phyloP scores from a whole-genome alignment of 768 basidiomycete genomes.

The Mycena epipterygia region DNA sequence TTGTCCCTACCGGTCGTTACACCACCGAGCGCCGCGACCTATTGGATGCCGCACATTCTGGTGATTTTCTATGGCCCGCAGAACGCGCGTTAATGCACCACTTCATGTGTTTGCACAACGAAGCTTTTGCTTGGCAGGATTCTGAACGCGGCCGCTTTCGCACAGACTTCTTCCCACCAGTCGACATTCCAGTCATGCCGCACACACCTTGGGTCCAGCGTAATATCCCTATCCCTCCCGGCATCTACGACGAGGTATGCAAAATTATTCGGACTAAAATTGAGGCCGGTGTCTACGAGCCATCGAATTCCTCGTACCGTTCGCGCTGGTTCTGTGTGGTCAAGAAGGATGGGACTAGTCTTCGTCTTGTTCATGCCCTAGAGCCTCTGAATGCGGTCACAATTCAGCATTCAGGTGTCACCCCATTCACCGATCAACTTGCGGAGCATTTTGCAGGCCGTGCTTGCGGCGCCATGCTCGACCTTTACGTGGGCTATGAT shows the following conservation, averaged over 20 bases:
- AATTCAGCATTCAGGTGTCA: slow-evolving; percentile 33
- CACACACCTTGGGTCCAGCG: slow-evolving; percentile 24
- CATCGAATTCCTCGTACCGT: neutral
- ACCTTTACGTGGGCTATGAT: slow-evolving; percentile 45
- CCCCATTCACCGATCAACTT: slow-evolving; percentile 29
- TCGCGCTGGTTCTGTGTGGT: slow-evolving; percentile 35
- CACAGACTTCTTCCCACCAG: slow-evolving; percentile 12
- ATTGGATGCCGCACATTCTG: slow-evolving; percentile 9
- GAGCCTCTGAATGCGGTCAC: slow-evolving; percentile 36
- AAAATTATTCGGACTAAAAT: slow-evolving; percentile 8
- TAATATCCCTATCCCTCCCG: slow-evolving; percentile 39
- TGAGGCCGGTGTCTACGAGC: slow-evolving; percentile 8
- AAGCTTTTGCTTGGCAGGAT: slow-evolving; percentile 36
- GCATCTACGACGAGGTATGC: slow-evolving; percentile 33
- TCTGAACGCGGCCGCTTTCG: slow-evolving; percentile 31
- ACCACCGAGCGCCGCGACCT: slow-evolving; percentile 6
- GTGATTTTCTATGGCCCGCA: slow-evolving; percentile 31
- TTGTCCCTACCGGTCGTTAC: slow-evolving; percentile 19
- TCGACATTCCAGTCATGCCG: neutral
- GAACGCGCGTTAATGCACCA: slow-evolving; percentile 26
- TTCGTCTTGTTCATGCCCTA: slow-evolving; percentile 35
- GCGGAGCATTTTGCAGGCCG: slow-evolving; percentile 11
- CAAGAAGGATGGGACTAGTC: slow-evolving; percentile 31
- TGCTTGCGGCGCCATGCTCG: slow-evolving; percentile 23
- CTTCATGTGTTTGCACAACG: slow-evolving; percentile 30